phyloP scores from a whole-genome alignment of 257 asterid species.

The Solanum microdontum region DNA sequence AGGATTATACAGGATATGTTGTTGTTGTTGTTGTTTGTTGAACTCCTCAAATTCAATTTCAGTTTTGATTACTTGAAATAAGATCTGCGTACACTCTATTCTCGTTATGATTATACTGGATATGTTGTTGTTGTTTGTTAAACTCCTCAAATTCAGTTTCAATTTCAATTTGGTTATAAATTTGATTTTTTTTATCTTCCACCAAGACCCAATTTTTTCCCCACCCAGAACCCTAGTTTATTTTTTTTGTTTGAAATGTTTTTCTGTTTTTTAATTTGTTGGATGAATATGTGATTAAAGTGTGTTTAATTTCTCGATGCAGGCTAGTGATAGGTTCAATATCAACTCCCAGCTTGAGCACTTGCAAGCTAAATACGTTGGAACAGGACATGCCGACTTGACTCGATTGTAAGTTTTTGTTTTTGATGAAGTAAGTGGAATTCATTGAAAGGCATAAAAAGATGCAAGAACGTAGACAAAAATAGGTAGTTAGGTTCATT shows the following conservation, averaged over 20 bases:
- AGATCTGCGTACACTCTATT: too few relatives aligned
- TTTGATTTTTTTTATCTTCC: neutral
- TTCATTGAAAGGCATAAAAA: neutral
- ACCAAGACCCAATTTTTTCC: too few relatives aligned
- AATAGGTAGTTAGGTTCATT: neutral
- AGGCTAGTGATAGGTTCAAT: conserved; percentile 97
- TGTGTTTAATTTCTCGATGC: conserved; percentile 4
- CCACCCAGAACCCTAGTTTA: neutral
- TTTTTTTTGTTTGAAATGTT: neutral
- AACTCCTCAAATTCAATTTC: too few relatives aligned
- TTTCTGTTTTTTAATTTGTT: neutral
- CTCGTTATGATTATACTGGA: neutral
- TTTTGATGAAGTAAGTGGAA: neutral
- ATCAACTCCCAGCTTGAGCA: conserved; percentile 98
- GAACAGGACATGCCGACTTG: conserved; percentile 99
- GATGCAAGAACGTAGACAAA: neutral
- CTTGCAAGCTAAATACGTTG: conserved; percentile 91
- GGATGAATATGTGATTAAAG: neutral
- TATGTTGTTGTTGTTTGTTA: neutral
- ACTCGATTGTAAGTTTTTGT: conserved; percentile 60
- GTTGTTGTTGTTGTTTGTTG: too few relatives aligned
- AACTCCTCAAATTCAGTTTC: neutral
- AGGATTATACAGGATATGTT: too few relatives aligned
- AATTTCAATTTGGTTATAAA: neutral
- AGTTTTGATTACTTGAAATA: too few relatives aligned